Evolutionary conservation across 1,284 basidiomycete genomes (phyloP), one percentile per base, ranked within the genome.

Genomic region (Naganishia cerealis): DNA sequence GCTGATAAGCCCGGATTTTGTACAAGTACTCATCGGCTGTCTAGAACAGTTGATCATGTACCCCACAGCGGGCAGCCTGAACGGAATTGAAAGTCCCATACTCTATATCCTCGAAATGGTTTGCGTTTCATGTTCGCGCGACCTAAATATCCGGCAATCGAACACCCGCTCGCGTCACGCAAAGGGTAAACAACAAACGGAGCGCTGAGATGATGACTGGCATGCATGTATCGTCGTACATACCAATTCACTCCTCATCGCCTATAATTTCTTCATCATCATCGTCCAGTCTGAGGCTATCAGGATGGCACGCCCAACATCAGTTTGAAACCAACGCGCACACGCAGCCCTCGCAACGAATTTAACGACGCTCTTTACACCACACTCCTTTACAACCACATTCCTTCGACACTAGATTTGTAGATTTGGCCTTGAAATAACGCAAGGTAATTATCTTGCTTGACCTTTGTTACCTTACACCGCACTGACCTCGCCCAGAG

Each of bases 361-460:
- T 16, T 54, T 52, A 29, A 63, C 61, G 53, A 42, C 61, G n/a
- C 24, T 63, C 61, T 63, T 63, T 63, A 39, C 61, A 54, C 36
- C 61, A 63, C 61, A 63, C 40, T 63, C 61, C 29, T 63, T 63
- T 63, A 29, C 61, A 40, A 29, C 46, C 61, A 63, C 61, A 54
- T 53, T 63, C 61, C 13, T 50, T 54, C 33, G 42, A 40, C 24
- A 40, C 38, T 12, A 40, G 16, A 42, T 42, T 13, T 26, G 33
- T 33, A 33, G 29, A 33, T 33, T 33, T 33, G 29, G 29, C 18
- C 16, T 54, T 54, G 24, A 54, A 21, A 33, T 2, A 33, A 50
- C 46, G 21, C 48, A 38, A 54, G 24, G 61, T 63, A 54, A 16
- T 50, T 53, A 18, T 1, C 18, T n/a, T 24, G 3, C 36, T 8